Evolutionary conservation across 805 yeast genomes (phyloP).

Genomic region (Kazachstania taianensis): DNA sequence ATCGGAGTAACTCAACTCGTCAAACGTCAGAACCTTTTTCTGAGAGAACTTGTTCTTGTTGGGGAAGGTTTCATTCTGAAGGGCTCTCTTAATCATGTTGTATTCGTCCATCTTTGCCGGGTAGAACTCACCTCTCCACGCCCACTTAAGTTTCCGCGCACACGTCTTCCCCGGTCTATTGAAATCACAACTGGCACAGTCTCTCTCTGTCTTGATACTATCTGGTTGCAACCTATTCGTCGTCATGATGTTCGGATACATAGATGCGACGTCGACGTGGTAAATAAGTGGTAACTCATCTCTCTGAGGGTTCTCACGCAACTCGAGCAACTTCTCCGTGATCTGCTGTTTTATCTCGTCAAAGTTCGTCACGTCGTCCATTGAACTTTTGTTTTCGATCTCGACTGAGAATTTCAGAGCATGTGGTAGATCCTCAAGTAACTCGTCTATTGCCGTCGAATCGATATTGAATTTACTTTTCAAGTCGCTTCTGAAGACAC

Average conservation of each 20-base stretch:
- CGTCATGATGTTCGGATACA: constrained; percentile 99
- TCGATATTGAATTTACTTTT: constrained; percentile 67
- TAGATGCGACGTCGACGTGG: constrained; percentile 97
- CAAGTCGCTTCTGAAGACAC: constrained; percentile 89
- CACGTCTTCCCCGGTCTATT: constrained; percentile 91
- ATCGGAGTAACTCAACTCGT: constrained; percentile 64
- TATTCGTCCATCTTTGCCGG: constrained; percentile 91
- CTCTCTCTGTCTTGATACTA: constrained; percentile 89
- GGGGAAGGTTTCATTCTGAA: constrained; percentile 71
- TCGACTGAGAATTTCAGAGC: constrained; percentile 76
- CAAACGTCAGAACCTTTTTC: constrained; percentile 54
- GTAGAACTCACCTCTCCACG: constrained; percentile 95
- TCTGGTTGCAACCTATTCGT: constrained; percentile 96
- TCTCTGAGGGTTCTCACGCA: constrained; percentile 55
- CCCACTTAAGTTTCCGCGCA: constrained; percentile 87
- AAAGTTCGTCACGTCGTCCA: constrained; percentile 73
- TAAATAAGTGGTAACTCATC: constrained; percentile 78
- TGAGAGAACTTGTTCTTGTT: constrained; percentile 45
- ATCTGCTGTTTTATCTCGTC: constrained; percentile 63
- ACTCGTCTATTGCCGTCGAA: constrained; percentile 71
- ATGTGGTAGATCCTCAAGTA: constrained; percentile 58
- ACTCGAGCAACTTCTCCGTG: constrained; percentile 40
- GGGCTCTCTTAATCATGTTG: constrained; percentile 74
- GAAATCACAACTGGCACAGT: constrained; percentile 96
- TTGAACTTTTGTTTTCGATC: constrained; percentile 62